These are phyloP conservation scores for Catenaria anguillulae DNA, from an alignment of 371 early-diverging fungal species.

Conservation along the genomic window DNA sequence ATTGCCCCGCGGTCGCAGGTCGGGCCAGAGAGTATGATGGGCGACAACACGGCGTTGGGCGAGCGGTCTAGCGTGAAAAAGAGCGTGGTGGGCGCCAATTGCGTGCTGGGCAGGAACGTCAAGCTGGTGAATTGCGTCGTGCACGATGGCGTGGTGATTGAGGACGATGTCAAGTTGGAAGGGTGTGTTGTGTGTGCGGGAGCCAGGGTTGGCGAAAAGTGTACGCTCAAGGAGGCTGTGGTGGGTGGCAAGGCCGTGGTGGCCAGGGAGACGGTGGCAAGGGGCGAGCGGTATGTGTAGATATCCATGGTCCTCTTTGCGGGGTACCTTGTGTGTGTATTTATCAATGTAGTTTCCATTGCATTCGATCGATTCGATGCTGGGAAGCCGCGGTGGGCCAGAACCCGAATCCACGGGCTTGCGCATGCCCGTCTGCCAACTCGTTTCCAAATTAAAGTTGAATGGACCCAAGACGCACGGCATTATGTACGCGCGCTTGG, in stretches of 20 bases:
- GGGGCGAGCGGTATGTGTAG: too few relatives aligned
- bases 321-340: too few relatives aligned
- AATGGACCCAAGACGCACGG: too few relatives aligned
- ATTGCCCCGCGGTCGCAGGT: conserved; percentile 57
- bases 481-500: too few relatives aligned
- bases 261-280: too few relatives aligned
- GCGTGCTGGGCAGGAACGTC: conserved; percentile 82
- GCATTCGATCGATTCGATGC: too few relatives aligned
- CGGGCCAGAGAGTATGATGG: conserved; percentile 79
- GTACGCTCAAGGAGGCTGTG: conserved; percentile 75
- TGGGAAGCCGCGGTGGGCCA: too few relatives aligned
- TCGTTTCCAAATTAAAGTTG: too few relatives aligned
- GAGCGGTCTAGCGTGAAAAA: conserved; percentile 83
- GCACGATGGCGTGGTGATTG: conserved; percentile 83
- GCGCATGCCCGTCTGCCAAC: too few relatives aligned
- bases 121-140: conserved; percentile 84
- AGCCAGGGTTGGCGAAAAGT: conserved; percentile 58
- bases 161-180: conserved; percentile 78
- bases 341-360: too few relatives aligned
- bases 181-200: conserved; percentile 70
- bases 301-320: too few relatives aligned
- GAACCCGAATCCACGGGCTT: too few relatives aligned
- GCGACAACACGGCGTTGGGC: conserved; percentile 71
- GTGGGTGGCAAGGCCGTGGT: conserved; percentile 61
- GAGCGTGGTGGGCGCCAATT: conserved; percentile 79